Evolutionary conservation across 1,284 basidiomycete genomes (phyloP), one percentile per base, ranked within the genome.

Genomic region (Leccinum ambiguum): DNA sequence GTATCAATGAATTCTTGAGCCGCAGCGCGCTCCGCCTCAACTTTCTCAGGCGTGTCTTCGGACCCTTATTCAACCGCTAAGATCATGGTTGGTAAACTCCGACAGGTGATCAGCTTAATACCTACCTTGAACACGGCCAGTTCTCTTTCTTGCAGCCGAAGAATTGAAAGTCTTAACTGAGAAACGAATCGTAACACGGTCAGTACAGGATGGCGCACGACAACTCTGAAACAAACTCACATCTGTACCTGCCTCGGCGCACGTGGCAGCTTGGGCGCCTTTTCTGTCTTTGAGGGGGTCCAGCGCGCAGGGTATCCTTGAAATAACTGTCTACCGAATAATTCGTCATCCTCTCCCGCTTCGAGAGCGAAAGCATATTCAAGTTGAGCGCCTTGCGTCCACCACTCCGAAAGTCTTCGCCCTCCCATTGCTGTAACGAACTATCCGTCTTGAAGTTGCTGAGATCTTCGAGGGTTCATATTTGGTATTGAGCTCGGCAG

Each of bases 401-500:
- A 36, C 71, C 91, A 43, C 84, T 77, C 39, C 90, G 84, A 79
- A 96, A 98, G 74, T 98, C 95, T 76, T 97, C 95, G 62, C 97
- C 96, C 74, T 99, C 97, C 96, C 96, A 98, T 69, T 94, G 91
- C 72, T 95, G 90, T 61, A 96, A 87, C 4, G 86, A 89, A 53
- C 90, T 92, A 74, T 98, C 95, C 6, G 92, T 90, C 78, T 97
- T 97, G 86, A 99, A 98, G 80, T 94, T 98, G 78, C 93, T 96
- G 62, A 99, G 81, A 71, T 98, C 97, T 74, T 99, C 97, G 14
- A 75, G 85, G 74, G 94, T 96, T 96, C 94, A 74, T 98, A 99
- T 78, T 97, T 98, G 79, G 84, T 90, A 74, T 91, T 97, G 66
- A 99, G 82, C 77, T 94, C 92, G 0, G 85, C 84, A 0, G 97